Evolutionary conservation across 1,139 yeast species (phyloP), one percentile per base, ranked within the genome.

Genomic region (Yamadazyma membranifaciens): DNA sequence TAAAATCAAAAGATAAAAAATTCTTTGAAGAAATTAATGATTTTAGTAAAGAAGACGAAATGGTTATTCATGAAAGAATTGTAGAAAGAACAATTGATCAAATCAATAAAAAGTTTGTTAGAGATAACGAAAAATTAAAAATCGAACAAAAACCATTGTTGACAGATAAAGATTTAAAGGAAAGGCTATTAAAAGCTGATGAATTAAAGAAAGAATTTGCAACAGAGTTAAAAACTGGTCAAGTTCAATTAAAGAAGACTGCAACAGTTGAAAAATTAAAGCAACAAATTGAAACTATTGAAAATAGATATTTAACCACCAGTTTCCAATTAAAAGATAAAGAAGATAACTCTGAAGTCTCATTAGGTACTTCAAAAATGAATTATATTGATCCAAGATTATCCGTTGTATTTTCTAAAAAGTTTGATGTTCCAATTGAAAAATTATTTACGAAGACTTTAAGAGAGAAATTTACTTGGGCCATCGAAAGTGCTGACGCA

Each of bases 371-470:
- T 0, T 87, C 96, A 30, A 91, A 91, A 67, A 81, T 87, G 76
- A 91, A 91, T 62, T 91, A 91, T 70, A 91, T 91, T 47, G 98
- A 92, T 62, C 98, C 98, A 20, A 74, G 98, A 52, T 70, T 92
- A 52, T 83, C 95, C 0, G 97, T 87, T 36, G 82, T 87, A 75
- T 92, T 89, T 62, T 79, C 96, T 38, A 89, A 89, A 63, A 87
- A 82, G 63, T 88, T 71, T 57, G 73, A 80, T 43, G 97, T 92
- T 20, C 98, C 98, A 10, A 84, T 92, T 45, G 98, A 91, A 62
- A 89, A 87, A 63, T 73, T 92, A 40, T 89, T 92, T 54, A 85
- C 97, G 17, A 89, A 88, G 64, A 86, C 98, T 0, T 70, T 91
- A 49, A 73, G 98, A 48, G 97, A 91, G 35, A 91, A 91, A 68